Conservation (phyloP, 2,329 filamentous ascomycete species). For the Fusarium longipes region DNA sequence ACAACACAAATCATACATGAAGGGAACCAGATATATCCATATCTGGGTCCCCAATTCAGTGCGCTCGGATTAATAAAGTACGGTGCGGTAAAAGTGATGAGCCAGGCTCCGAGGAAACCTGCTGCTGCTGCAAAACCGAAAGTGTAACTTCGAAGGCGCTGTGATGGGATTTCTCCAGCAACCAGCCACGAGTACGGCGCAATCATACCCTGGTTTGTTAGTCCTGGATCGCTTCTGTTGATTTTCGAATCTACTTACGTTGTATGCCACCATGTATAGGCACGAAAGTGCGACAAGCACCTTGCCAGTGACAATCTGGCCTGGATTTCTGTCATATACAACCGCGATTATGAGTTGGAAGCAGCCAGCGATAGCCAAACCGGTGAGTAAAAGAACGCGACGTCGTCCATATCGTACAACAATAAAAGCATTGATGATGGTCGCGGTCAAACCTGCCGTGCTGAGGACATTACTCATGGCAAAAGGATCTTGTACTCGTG, state of each 20-base stretch:
- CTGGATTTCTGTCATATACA: conserved; percentile 34
- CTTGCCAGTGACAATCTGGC: conserved; percentile 24
- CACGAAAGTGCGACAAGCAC: conserved; percentile 40
- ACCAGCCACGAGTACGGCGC: conserved; percentile 42
- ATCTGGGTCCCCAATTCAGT: conserved; percentile 41
- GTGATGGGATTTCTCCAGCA: conserved; percentile 39
- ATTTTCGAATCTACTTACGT: neutral
- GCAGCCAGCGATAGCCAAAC: conserved; percentile 25
- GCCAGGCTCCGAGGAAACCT: conserved; percentile 39
- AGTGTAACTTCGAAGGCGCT: conserved; percentile 41
- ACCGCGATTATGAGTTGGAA: conserved; percentile 41
- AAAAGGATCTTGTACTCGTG: conserved; percentile 36
- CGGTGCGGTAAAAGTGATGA: conserved; percentile 41
- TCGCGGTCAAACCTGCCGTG: conserved; percentile 37
- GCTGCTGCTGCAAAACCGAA: conserved; percentile 37
- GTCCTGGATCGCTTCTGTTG: accelerated
- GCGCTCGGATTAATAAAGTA: conserved; percentile 43
- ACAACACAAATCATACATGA: conserved; percentile 33
- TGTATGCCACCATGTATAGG: conserved; percentile 40
- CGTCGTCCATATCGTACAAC: conserved; percentile 38
- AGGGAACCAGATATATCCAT: conserved; percentile 42
- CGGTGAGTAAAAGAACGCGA: conserved; percentile 17
- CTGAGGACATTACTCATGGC: conserved; percentile 43
- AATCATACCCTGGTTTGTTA: conserved; percentile 32
- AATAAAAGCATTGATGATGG: conserved; percentile 37